A percentile compares a stretch with the other conserved stretches of the same genome.
These are phyloP conservation scores for Omphalea diandra DNA, from an alignment of 441 rosid genomes.

Conservation along the genomic window DNA sequence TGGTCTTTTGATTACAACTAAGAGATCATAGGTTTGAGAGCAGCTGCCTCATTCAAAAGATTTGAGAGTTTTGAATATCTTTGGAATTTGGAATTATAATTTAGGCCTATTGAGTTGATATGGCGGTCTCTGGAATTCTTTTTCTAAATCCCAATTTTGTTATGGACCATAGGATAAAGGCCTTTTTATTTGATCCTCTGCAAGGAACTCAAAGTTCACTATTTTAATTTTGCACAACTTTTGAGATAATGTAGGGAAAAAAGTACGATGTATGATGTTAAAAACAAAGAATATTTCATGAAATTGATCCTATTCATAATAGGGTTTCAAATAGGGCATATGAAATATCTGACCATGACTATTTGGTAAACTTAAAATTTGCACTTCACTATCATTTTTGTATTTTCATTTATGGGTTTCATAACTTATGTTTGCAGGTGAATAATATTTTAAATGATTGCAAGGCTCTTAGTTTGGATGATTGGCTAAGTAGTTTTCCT, in stretches of 20 bases:
- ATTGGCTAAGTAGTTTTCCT: conserved; percentile 51
- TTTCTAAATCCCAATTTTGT: background rate
- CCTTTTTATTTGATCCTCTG: background rate
- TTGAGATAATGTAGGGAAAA: background rate
- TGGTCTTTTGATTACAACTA: background rate
- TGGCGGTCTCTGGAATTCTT: background rate
- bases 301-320: background rate
- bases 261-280: background rate
- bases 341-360: background rate
- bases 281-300: background rate
- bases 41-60: background rate
- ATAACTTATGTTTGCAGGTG: conserved; percentile 49
- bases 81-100: background rate
- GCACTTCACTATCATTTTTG: conserved; percentile 1
- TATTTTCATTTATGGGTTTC: conserved; percentile 22
- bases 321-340: background rate
- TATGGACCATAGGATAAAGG: background rate
- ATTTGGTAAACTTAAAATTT: background rate
- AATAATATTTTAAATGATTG: conserved; percentile 31
- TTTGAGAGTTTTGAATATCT: background rate
- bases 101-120: background rate
- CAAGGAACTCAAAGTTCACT: background rate
- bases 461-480: conserved; percentile 38
- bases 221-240: background rate
- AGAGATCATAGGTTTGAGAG: conserved; percentile 4